Conservation (phyloP, 2,329 filamentous ascomycete species). For the Fusarium cicatricum region DNA sequence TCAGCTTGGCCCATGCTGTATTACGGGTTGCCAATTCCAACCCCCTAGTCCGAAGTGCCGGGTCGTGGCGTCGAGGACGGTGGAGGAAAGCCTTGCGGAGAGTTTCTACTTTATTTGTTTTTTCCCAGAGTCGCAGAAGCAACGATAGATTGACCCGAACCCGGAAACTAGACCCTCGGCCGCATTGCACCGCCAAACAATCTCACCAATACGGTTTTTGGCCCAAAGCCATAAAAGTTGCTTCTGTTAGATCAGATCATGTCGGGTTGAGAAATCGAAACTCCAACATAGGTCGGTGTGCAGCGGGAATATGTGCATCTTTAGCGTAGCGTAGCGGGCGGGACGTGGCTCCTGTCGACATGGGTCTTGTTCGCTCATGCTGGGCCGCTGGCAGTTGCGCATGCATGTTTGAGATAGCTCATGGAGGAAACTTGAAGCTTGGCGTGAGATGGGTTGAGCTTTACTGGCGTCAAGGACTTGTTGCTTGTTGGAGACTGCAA, state of each 20-base stretch:
- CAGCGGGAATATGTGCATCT: conserved; percentile 4
- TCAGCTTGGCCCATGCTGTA: not conserved
- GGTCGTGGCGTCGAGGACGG: conserved; percentile 1
- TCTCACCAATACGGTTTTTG: not conserved
- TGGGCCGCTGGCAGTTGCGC: not conserved
- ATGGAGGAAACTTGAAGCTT: conserved; percentile 4
- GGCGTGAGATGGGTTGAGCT: conserved; percentile 1
- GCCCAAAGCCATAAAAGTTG: conserved; percentile 11
- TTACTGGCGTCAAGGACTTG: not conserved
- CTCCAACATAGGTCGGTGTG: conserved; percentile 4
- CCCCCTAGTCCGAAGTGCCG: not conserved
- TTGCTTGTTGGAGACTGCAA: conserved; percentile 1
- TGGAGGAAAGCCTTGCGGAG: not conserved
- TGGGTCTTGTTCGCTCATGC: conserved; percentile 4
- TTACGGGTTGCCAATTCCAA: not conserved
- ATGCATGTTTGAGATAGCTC: conserved; percentile 23
- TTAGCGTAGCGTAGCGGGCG: not conserved
- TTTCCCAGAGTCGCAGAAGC: conserved; percentile 13
- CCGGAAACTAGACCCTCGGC: conserved; percentile 1
- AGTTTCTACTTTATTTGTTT: conserved; percentile 14
- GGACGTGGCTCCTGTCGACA: conserved; percentile 1
- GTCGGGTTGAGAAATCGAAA: not conserved
- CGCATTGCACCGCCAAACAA: conserved; percentile 2
- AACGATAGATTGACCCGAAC: not conserved
- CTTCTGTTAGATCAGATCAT: conserved; percentile 30